phyloP scores from a whole-genome alignment of 1,284 basidiomycete genomes.

The Boletellus deceptivus region DNA sequence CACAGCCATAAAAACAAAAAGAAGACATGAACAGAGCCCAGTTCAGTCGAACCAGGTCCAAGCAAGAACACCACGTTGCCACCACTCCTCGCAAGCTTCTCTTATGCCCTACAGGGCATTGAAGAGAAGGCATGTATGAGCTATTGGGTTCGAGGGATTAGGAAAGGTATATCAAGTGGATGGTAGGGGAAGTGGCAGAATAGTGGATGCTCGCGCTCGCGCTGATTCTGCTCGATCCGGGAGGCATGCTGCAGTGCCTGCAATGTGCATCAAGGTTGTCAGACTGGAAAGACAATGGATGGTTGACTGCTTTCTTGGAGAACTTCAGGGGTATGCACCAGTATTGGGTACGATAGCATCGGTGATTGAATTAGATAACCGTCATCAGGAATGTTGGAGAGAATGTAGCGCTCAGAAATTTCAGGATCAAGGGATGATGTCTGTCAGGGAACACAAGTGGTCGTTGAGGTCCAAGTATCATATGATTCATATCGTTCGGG shows the following conservation, averaged over 20 bases:
- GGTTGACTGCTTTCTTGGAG: neutral
- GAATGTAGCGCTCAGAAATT: neutral
- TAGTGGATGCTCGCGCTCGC: neutral
- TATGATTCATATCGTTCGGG: too few relatives aligned
- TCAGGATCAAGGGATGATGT: neutral
- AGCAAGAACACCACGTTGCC: neutral
- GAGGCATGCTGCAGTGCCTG: neutral
- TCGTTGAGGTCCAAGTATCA: neutral
- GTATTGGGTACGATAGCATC: neutral
- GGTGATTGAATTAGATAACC: neutral
- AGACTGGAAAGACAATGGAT: neutral
- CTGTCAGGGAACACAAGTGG: neutral
- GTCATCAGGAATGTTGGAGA: neutral
- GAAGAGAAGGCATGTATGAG: slow-evolving; percentile 11
- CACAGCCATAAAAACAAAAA: too few relatives aligned
- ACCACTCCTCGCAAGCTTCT: slow-evolving; percentile 13
- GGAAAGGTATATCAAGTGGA: neutral
- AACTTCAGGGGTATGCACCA: neutral
- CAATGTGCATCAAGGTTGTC: neutral
- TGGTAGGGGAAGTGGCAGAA: neutral
- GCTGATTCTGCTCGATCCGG: neutral
- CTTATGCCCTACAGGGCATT: slow-evolving; percentile 20
- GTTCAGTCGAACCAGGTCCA: neutral
- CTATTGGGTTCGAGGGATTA: neutral
- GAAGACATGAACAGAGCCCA: too few relatives aligned